Evolutionary conservation across 2,329 filamentous ascomycete species (phyloP).

Genomic region (Neocucurbitaria cava): DNA sequence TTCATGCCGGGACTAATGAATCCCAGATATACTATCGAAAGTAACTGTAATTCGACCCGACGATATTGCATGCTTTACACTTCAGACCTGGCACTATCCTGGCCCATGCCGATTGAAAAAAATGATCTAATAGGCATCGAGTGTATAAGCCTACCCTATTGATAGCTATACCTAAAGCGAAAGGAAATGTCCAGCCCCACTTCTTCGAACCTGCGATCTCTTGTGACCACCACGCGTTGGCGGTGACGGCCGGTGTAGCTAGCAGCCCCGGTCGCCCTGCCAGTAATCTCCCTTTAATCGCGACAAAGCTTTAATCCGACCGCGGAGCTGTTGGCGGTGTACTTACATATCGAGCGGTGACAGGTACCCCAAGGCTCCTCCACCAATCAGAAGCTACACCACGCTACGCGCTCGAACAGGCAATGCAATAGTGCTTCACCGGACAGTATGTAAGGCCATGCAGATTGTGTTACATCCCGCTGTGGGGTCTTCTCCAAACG

Average conservation of each 20-base stretch:
- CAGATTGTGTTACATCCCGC: slow-evolving; percentile 31
- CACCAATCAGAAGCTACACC: slow-evolving; percentile 18
- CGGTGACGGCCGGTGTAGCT: slow-evolving; percentile 15
- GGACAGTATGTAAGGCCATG: slow-evolving; percentile 27
- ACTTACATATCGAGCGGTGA: slow-evolving; percentile 23
- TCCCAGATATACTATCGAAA: slow-evolving; percentile 58
- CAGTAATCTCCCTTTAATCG: slow-evolving; percentile 1
- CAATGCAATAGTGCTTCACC: slow-evolving; percentile 30
- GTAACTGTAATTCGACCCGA: slow-evolving; percentile 23
- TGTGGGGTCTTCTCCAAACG: slow-evolving; percentile 19
- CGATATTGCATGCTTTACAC: slow-evolving; percentile 1
- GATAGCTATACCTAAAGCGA: slow-evolving; percentile 8
- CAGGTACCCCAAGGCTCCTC: slow-evolving; percentile 3
- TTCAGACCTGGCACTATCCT: not conserved
- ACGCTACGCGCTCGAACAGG: not conserved
- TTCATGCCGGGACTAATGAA: slow-evolving; percentile 26
- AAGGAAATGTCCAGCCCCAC: not conserved
- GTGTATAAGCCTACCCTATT: slow-evolving; percentile 4
- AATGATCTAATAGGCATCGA: slow-evolving; percentile 2
- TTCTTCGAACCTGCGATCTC: slow-evolving; percentile 5
- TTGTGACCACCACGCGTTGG: slow-evolving; percentile 9
- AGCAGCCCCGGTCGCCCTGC: not conserved
- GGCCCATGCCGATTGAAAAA: not conserved
- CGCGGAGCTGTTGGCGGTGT: slow-evolving; percentile 21
- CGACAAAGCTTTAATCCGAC: not conserved